phyloP scores from a whole-genome alignment of 1,139 yeast species.

The Lodderomyces elongisporus region DNA sequence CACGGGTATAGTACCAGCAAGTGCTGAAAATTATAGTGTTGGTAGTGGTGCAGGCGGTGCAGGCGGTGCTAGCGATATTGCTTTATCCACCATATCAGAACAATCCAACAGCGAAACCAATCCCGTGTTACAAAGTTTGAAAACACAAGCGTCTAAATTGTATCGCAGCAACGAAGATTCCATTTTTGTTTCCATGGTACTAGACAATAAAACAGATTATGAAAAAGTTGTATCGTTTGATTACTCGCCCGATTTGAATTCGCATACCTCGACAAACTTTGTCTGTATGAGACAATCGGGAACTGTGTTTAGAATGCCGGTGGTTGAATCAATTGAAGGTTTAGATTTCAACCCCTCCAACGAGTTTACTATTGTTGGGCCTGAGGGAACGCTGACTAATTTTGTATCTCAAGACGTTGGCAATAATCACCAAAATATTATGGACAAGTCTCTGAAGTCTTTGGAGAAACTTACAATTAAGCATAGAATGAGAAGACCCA shows the following conservation, averaged over 20 bases:
- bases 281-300: slow-evolving; percentile 91
- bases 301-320: slow-evolving; percentile 75
- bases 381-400: slow-evolving; percentile 49
- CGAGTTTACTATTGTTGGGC: slow-evolving; percentile 64
- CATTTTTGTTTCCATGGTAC: slow-evolving; percentile 69
- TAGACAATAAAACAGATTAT: slow-evolving; percentile 69
- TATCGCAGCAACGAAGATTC: slow-evolving; percentile 44
- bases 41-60: not conserved
- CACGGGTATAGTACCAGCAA: slow-evolving; percentile 55
- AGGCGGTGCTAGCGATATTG: not conserved
- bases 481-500: not conserved
- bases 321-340: slow-evolving; percentile 61
- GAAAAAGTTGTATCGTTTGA: slow-evolving; percentile 85
- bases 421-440: not conserved
- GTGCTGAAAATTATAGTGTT: slow-evolving; percentile 1
- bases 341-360: slow-evolving; percentile 66
- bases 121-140: slow-evolving; percentile 22
- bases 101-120: slow-evolving; percentile 2
- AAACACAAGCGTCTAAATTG: slow-evolving; percentile 31
- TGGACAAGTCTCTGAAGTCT: not conserved
- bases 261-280: slow-evolving; percentile 48
- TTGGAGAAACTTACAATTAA: not conserved
- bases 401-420: slow-evolving; percentile 17
- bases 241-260: slow-evolving; percentile 55
- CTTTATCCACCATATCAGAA: slow-evolving; percentile 4